Evolutionary conservation across 140 eudicot genomes (phyloP).

Genomic region (Oenanthe javanica): DNA sequence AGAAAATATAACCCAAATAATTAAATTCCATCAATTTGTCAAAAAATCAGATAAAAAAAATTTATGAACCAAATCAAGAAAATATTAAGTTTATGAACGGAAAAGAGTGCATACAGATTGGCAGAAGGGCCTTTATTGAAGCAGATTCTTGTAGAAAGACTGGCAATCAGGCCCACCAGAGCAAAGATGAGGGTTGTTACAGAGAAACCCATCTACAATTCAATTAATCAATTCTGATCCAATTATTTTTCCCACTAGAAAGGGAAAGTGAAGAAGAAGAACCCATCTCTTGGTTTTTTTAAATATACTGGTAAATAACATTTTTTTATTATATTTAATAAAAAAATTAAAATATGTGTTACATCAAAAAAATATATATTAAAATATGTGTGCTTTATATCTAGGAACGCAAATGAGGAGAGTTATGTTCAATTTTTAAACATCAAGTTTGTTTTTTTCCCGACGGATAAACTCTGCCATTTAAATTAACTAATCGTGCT

Average conservation of each 20-base stretch:
- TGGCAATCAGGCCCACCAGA: constrained; percentile 33
- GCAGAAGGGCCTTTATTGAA: constrained; percentile 50
- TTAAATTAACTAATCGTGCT: no score
- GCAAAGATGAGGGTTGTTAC: constrained; percentile 34
- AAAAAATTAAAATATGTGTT: no score
- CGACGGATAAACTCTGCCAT: no score
- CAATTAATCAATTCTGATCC: constrained; percentile 8
- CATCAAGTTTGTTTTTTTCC: no score
- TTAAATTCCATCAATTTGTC: background rate
- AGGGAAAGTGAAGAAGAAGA: background rate
- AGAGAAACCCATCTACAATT: constrained; percentile 36
- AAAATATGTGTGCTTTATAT: no score
- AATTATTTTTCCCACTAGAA: background rate
- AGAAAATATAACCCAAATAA: background rate
- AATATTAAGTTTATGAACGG: background rate
- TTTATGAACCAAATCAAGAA: background rate
- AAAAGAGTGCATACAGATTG: constrained; percentile 34
- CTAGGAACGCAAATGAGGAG: no score
- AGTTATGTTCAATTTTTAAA: no score
- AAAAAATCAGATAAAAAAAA: background rate
- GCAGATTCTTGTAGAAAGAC: constrained; percentile 40
- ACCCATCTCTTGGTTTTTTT: no score
- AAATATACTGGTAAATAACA: no score
- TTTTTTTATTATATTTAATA: no score
- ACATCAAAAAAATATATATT: no score